These are phyloP conservation scores for Neospora caninum DNA, from an alignment of 169 alveolate genomes.

Conservation along the genomic window DNA sequence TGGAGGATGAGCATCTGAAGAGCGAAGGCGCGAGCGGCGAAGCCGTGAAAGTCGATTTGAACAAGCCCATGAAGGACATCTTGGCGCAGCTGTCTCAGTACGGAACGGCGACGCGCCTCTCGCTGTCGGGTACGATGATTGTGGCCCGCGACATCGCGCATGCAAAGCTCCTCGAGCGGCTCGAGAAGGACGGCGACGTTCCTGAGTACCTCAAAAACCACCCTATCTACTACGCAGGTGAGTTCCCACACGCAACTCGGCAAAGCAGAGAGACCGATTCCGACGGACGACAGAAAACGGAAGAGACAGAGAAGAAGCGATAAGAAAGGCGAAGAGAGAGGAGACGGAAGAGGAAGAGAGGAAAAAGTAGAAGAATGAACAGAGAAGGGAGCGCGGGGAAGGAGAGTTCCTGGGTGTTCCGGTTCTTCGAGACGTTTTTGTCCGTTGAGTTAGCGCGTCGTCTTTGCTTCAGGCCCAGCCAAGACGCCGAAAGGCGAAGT, in stretches of 20 bases:
- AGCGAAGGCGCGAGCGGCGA: constrained; percentile 35
- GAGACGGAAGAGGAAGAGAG: no score
- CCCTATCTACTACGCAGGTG: constrained; percentile 90
- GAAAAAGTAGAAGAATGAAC: no score
- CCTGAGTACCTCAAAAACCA: constrained; percentile 85
- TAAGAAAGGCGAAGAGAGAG: no score
- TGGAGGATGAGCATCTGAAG: constrained; percentile 15
- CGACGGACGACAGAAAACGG: no score
- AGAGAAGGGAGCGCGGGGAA: background rate
- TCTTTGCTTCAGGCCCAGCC: constrained; percentile 78
- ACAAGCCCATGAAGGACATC: constrained; percentile 82
- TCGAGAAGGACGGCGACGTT: constrained; percentile 76
- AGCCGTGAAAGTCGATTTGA: constrained; percentile 78
- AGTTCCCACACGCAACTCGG: background rate
- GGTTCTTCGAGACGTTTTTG: no score
- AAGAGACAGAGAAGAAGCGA: no score
- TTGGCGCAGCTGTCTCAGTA: constrained; percentile 71
- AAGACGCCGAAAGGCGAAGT: constrained; percentile 87
- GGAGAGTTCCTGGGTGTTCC: no score
- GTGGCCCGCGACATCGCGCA: constrained; percentile 93
- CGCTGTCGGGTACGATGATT: constrained; percentile 81
- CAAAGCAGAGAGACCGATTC: background rate
- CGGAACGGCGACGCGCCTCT: constrained; percentile 74
- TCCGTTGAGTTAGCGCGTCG: no score
- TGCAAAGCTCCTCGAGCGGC: constrained; percentile 80